phyloP scores from a whole-genome alignment of 805 yeast genomes.

The Cyberlindnera suaveolens region DNA sequence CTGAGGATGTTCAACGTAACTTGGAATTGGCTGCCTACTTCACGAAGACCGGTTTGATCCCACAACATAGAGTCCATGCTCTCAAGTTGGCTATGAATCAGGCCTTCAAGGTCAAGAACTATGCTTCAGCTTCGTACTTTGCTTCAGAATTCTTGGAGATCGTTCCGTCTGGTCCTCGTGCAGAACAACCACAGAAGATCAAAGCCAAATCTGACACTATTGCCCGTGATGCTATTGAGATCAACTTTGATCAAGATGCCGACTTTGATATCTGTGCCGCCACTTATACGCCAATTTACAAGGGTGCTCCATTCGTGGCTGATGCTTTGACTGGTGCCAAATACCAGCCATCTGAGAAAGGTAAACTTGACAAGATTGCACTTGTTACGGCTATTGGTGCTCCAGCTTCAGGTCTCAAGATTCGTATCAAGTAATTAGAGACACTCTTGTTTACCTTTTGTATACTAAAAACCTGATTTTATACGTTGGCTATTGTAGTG shows the following conservation, averaged over 20 bases:
- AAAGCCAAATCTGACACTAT: slow-evolving; percentile 73
- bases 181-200: slow-evolving; percentile 82
- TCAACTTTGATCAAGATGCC: slow-evolving; percentile 89
- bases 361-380: slow-evolving; percentile 72
- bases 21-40: slow-evolving; percentile 94
- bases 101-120: slow-evolving; percentile 84
- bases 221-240: slow-evolving; percentile 81
- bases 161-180: slow-evolving; percentile 67
- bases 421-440: slow-evolving; percentile 17
- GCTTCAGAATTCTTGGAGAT: slow-evolving; percentile 77
- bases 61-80: slow-evolving; percentile 81
- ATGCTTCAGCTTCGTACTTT: slow-evolving; percentile 80
- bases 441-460: neutral
- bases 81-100: slow-evolving; percentile 93
- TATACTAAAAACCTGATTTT: neutral
- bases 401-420: slow-evolving; percentile 83
- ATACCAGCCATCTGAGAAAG: slow-evolving; percentile 73
- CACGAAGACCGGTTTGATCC: slow-evolving; percentile 76
- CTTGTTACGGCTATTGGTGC: slow-evolving; percentile 78
- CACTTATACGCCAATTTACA: slow-evolving; percentile 83
- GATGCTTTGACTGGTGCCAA: slow-evolving; percentile 90
- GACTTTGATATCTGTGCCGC: slow-evolving; percentile 87
- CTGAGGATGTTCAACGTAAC: slow-evolving; percentile 71
- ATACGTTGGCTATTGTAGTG: neutral
- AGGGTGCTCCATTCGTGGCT: slow-evolving; percentile 55